These are phyloP conservation scores for Hemisphaericaspora lyxosophila DNA, from an alignment of 1,139 yeast species.

Conservation along the genomic window DNA sequence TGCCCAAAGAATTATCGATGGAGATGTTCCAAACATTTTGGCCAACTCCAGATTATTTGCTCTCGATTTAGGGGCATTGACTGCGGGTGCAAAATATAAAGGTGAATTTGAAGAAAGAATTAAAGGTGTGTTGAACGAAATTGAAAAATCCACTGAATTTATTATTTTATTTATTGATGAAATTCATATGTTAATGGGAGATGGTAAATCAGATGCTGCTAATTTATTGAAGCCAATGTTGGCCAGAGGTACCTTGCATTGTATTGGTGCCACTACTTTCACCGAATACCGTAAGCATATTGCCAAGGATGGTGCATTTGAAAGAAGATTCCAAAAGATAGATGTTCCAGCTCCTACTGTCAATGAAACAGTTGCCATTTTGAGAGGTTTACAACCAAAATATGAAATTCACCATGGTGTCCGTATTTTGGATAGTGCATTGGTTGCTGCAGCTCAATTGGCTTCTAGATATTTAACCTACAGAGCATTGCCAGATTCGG, in stretches of 20 bases:
- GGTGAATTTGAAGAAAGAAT: constrained; percentile 98
- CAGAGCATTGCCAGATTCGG: constrained; percentile 95
- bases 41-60: constrained; percentile 80
- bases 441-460: constrained; percentile 91
- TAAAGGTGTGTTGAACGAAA: constrained; percentile 92
- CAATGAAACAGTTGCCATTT: constrained; percentile 89
- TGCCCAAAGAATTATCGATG: constrained; percentile 93
- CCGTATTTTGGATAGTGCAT: constrained; percentile 90
- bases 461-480: constrained; percentile 94
- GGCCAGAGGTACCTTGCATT: constrained; percentile 93
- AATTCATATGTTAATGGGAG: constrained; percentile 99
- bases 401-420: constrained; percentile 99
- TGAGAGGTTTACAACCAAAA: constrained; percentile 93
- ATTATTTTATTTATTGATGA: constrained; percentile 92
- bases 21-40: constrained; percentile 88
- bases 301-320: constrained; percentile 97
- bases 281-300: constrained; percentile 90
- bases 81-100: constrained; percentile 98
- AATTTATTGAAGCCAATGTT: constrained; percentile 94
- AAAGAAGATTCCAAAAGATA: constrained; percentile 95
- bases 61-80: constrained; percentile 89
- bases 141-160: constrained; percentile 82
- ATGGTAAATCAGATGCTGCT: constrained; percentile 92
- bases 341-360: constrained; percentile 94
- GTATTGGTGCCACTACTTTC: constrained; percentile 97